phyloP scores from a whole-genome alignment of 2,329 filamentous ascomycete species.

The Xylaria sp. region DNA sequence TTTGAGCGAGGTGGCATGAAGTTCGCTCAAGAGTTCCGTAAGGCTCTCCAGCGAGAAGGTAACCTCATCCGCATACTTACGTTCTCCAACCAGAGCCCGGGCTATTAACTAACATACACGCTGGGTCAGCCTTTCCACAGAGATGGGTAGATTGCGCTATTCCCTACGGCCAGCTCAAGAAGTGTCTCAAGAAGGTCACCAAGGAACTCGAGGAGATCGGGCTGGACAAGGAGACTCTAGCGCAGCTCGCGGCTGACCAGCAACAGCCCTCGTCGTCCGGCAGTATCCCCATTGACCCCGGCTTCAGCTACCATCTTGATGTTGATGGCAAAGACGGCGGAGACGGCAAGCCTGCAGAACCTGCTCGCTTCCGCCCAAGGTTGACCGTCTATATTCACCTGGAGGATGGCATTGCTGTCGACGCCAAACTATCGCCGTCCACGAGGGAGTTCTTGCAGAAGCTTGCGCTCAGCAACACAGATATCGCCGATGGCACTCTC shows the following conservation, averaged over 20 bases:
- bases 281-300: conserved; percentile 50
- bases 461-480: conserved; percentile 59
- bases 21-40: conserved; percentile 83
- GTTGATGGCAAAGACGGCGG: conserved; percentile 64
- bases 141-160: conserved; percentile 80
- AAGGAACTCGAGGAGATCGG: conserved; percentile 76
- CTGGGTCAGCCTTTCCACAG: conserved; percentile 72
- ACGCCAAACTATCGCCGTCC: conserved; percentile 73
- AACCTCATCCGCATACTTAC: conserved; percentile 24
- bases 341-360: conserved; percentile 56
- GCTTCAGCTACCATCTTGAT: conserved; percentile 61
- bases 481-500: background rate
- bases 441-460: conserved; percentile 73
- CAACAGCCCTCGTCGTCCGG: conserved; percentile 58
- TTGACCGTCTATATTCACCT: conserved; percentile 77
- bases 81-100: background rate
- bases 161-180: conserved; percentile 86
- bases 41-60: conserved; percentile 73
- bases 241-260: conserved; percentile 68
- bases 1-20: conserved; percentile 70
- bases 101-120: conserved; percentile 15
- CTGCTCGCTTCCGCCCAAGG: conserved; percentile 70
- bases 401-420: conserved; percentile 72
- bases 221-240: conserved; percentile 76
- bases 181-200: conserved; percentile 85